phyloP scores from a whole-genome alignment of 2,329 filamentous ascomycete genomes.

The Graphium sp. region DNA sequence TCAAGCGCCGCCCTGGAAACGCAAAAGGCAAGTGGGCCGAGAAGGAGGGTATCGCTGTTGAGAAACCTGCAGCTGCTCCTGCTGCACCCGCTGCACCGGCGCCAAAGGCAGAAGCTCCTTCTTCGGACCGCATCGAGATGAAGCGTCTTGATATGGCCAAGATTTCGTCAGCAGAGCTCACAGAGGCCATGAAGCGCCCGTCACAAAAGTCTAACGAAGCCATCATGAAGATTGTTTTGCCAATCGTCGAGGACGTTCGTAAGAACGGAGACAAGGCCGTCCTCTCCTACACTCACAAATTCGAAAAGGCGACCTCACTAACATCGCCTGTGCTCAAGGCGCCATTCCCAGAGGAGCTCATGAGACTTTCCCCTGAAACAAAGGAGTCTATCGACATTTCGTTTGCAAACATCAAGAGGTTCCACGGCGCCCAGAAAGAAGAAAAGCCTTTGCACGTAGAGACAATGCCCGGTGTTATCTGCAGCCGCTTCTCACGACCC shows the following conservation, averaged over 20 bases:
- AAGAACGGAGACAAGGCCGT: slow-evolving; percentile 74
- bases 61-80: slow-evolving; percentile 16
- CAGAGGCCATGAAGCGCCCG: slow-evolving; percentile 65
- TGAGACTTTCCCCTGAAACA: slow-evolving; percentile 72
- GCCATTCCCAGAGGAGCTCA: slow-evolving; percentile 70
- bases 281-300: slow-evolving; percentile 90
- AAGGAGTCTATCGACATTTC: slow-evolving; percentile 85
- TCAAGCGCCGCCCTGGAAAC: slow-evolving; percentile 83
- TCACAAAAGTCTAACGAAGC: slow-evolving; percentile 91
- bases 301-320: slow-evolving; percentile 86
- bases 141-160: slow-evolving; percentile 55
- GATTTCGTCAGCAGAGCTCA: slow-evolving; percentile 46
- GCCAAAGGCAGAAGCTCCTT: slow-evolving; percentile 20
- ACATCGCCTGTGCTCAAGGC: slow-evolving; percentile 79
- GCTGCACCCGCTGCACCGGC: slow-evolving; percentile 14
- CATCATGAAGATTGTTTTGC: slow-evolving; percentile 78
- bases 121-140: slow-evolving; percentile 56
- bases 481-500: slow-evolving; percentile 78
- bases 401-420: slow-evolving; percentile 85
- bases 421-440: slow-evolving; percentile 84
- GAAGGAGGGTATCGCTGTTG: slow-evolving; percentile 51
- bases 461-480: slow-evolving; percentile 94
- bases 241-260: slow-evolving; percentile 81
- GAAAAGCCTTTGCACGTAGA: slow-evolving; percentile 71
- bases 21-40: slow-evolving; percentile 87